These are phyloP conservation scores for Claviceps purpurea DNA, from an alignment of 2,329 filamentous ascomycete species.

Conservation along the genomic window DNA sequence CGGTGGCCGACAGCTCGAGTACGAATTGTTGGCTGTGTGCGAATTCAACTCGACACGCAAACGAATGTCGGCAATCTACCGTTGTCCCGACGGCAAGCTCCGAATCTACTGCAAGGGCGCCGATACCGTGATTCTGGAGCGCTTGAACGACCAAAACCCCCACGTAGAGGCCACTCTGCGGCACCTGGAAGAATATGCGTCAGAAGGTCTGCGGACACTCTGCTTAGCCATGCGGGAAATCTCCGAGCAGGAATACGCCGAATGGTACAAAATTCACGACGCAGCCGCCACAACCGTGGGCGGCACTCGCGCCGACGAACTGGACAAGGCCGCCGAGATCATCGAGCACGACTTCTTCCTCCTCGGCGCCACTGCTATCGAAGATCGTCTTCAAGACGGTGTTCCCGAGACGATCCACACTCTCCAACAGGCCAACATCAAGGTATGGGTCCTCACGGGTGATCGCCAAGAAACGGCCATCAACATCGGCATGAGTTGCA, in stretches of 20 bases:
- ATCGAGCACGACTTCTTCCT: constrained; percentile 88
- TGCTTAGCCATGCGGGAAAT: constrained; percentile 92
- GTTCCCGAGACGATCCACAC: constrained; percentile 98
- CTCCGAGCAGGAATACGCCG: constrained; percentile 73
- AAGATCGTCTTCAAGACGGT: constrained; percentile 91
- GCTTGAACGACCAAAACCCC: constrained; percentile 69
- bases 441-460: constrained; percentile 95
- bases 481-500: constrained; percentile 99
- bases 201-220: constrained; percentile 85
- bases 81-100: constrained; percentile 91
- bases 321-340: constrained; percentile 93
- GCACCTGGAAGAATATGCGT: constrained; percentile 97
- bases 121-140: constrained; percentile 92
- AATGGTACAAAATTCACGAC: constrained; percentile 81
- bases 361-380: constrained; percentile 90
- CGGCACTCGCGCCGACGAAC: constrained; percentile 82
- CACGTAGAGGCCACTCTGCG: constrained; percentile 81
- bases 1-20: constrained; percentile 60
- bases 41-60: constrained; percentile 94
- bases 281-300: constrained; percentile 79
- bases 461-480: constrained; percentile 98
- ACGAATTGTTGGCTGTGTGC: constrained; percentile 88
- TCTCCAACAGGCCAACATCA: constrained; percentile 90
- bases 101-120: constrained; percentile 92
- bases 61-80: constrained; percentile 94